A percentile compares a stretch with the other conserved stretches of the same genome.
Conservation (phyloP, 768 basidiomycete genomes). For the Phanerochaete sordida region DNA sequence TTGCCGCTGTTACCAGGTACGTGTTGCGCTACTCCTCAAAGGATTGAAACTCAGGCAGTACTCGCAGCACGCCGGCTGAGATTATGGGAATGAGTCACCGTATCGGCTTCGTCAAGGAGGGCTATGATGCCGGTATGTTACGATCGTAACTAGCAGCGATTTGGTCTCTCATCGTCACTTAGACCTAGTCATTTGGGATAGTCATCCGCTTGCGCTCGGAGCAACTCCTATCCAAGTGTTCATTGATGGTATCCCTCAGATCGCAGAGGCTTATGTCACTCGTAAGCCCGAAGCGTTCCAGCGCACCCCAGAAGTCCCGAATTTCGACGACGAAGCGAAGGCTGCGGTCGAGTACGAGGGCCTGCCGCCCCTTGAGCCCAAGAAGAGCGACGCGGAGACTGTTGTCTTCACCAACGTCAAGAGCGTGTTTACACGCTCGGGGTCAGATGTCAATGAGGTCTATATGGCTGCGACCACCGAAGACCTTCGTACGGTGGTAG, state of each 20-base stretch:
- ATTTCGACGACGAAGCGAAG: conserved; percentile 58
- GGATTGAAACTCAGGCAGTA: neutral
- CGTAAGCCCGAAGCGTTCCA: conserved; percentile 50
- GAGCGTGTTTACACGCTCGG: conserved; percentile 27
- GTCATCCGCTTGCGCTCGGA: conserved; percentile 74
- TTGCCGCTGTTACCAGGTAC: conserved; percentile 54
- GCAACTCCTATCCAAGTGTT: conserved; percentile 80
- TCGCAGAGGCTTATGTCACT: conserved; percentile 31
- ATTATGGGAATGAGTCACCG: conserved; percentile 67
- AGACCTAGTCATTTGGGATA: conserved; percentile 64
- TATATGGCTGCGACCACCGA: conserved; percentile 1
- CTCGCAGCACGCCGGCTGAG: conserved; percentile 47
- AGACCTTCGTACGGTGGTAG: conserved; percentile 36
- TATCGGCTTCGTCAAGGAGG: conserved; percentile 64
- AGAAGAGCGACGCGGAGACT: conserved; percentile 25
- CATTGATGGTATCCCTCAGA: conserved; percentile 80
- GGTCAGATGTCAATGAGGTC: conserved; percentile 13
- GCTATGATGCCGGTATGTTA: conserved; percentile 56
- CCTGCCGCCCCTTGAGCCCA: conserved; percentile 58
- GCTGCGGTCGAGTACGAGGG: conserved; percentile 61
- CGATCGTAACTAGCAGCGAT: neutral
- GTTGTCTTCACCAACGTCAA: conserved; percentile 56
- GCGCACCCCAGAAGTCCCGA: conserved; percentile 45
- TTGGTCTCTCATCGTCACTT: neutral
- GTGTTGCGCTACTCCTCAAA: neutral